These are phyloP conservation scores for Microdochium nivale DNA, from an alignment of 2,329 filamentous ascomycete species.

Conservation along the genomic window DNA sequence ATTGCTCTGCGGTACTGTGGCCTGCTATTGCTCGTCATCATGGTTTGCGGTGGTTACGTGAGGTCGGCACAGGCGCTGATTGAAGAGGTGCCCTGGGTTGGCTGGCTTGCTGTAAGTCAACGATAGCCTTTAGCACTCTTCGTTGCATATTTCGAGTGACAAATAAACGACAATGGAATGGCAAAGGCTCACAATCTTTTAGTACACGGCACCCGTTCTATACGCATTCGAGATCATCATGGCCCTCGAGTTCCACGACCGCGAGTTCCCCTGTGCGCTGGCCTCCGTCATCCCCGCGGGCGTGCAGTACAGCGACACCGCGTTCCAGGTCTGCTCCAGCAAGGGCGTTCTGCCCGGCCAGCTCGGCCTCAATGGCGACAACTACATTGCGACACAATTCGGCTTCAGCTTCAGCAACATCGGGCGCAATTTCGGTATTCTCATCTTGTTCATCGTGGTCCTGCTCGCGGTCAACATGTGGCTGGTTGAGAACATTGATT, in stretches of 20 bases:
- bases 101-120: conserved; percentile 34
- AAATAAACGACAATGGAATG: too few relatives aligned
- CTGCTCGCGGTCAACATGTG: conserved; percentile 66
- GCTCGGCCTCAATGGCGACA: conserved; percentile 39
- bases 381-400: conserved; percentile 44
- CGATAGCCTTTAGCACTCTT: too few relatives aligned
- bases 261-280: conserved; percentile 44
- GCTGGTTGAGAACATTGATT: conserved; percentile 60
- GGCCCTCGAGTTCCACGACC: conserved; percentile 62
- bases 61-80: conserved; percentile 3
- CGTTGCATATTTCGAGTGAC: too few relatives aligned
- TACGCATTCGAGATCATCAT: conserved; percentile 68
- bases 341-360: conserved; percentile 41
- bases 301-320: not conserved
- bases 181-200: not conserved
- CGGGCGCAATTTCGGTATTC: conserved; percentile 71
- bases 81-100: conserved; percentile 49
- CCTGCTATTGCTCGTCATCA: not conserved
- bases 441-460: conserved; percentile 66
- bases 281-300: conserved; percentile 31
- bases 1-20: conserved; percentile 52
- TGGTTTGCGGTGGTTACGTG: conserved; percentile 4
- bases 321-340: conserved; percentile 42
- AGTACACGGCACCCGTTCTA: conserved; percentile 40
- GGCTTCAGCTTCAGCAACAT: conserved; percentile 48